Conservation (phyloP, 805 yeast species). For the Lipomyces sp. region DNA sequence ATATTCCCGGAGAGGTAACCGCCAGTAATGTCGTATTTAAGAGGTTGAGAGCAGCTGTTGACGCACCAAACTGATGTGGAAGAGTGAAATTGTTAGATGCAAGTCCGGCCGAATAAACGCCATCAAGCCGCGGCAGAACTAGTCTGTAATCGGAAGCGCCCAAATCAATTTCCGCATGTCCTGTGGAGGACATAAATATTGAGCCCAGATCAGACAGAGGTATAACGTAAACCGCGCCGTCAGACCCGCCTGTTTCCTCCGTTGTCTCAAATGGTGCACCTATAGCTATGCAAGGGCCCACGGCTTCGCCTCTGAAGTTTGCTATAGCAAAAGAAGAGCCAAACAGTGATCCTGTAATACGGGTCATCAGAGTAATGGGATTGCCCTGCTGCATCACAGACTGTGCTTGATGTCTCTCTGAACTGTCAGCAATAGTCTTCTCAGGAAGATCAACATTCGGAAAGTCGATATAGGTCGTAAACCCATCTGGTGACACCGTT, state of each 20-base stretch:
- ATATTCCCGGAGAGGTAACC: constrained; percentile 59
- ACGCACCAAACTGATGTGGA: constrained; percentile 53
- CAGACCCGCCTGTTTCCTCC: constrained; percentile 21
- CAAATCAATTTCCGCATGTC: not conserved
- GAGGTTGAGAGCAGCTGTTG: constrained; percentile 45
- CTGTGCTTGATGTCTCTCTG: not conserved
- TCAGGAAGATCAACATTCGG: constrained; percentile 9
- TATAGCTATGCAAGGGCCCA: constrained; percentile 53
- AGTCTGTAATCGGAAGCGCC: constrained; percentile 14
- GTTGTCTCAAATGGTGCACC: constrained; percentile 55
- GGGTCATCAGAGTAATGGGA: constrained; percentile 22
- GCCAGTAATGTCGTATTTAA: constrained; percentile 49
- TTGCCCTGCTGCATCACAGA: not conserved
- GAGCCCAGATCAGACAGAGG: constrained; percentile 32
- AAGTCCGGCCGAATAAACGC: not conserved
- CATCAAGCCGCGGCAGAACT: constrained; percentile 9
- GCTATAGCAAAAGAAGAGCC: constrained; percentile 55
- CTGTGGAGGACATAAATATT: constrained; percentile 14
- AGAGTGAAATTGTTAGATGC: constrained; percentile 33
- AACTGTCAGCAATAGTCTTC: not conserved
- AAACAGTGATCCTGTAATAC: constrained; percentile 49
- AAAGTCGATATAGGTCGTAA: constrained; percentile 21
- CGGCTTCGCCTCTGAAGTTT: constrained; percentile 47
- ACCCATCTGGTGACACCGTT: constrained; percentile 15
- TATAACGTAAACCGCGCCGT: constrained; percentile 33